These are phyloP conservation scores for Paraphysoderma sedebokerense DNA, from an alignment of 371 early-diverging fungal genomes.

Conservation along the genomic window DNA sequence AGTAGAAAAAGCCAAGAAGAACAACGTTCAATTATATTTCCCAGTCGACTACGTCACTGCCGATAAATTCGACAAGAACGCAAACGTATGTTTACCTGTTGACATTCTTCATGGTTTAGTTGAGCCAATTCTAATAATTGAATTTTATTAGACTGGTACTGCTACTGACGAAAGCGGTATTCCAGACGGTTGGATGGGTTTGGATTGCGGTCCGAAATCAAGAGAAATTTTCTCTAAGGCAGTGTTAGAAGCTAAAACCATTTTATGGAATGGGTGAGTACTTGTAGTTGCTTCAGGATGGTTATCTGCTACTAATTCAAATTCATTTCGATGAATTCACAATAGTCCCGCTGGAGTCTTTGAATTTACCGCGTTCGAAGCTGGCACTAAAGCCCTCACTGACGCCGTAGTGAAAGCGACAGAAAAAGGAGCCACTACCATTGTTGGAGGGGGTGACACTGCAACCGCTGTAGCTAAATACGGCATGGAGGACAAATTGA, in stretches of 20 bases:
- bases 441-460: constrained; percentile 93
- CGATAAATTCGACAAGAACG: constrained; percentile 63
- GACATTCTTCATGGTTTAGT: too few relatives aligned
- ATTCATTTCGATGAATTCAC: not conserved
- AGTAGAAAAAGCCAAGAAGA: constrained; percentile 68
- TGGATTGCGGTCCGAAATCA: constrained; percentile 86
- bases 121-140: constrained; percentile 1
- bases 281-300: not conserved
- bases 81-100: constrained; percentile 19
- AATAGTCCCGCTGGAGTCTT: constrained; percentile 84
- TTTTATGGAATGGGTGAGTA: constrained; percentile 90
- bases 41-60: constrained; percentile 85
- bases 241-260: constrained; percentile 65
- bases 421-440: constrained; percentile 46
- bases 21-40: constrained; percentile 72
- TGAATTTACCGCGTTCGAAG: constrained; percentile 86
- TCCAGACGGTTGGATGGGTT: constrained; percentile 78
- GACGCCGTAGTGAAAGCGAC: constrained; percentile 77
- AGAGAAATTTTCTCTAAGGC: constrained; percentile 50
- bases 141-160: constrained; percentile 32
- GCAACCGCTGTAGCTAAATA: constrained; percentile 92
- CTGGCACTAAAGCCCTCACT: constrained; percentile 71
- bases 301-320: too few relatives aligned
- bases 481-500: constrained; percentile 65
- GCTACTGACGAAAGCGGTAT: constrained; percentile 83